These are phyloP conservation scores for Aspergillus costaricaensis DNA, from an alignment of 2,329 filamentous ascomycete species.

Conservation along the genomic window DNA sequence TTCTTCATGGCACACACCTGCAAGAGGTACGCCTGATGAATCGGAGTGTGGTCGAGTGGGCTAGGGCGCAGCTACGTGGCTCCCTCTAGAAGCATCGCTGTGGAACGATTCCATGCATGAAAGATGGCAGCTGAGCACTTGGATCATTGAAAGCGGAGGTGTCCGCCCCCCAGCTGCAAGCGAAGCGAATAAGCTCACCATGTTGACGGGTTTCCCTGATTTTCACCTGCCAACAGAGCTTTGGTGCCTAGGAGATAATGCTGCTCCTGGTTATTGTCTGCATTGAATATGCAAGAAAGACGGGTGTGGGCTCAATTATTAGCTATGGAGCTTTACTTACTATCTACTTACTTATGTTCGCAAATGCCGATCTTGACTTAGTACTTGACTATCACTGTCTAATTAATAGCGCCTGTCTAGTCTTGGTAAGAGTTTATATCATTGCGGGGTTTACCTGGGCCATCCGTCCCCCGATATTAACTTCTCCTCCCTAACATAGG, in stretches of 20 bases:
- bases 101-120: conserved; percentile 25
- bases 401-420: not conserved
- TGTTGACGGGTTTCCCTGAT: conserved; percentile 7
- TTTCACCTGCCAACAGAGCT: conserved; percentile 4
- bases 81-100: conserved; percentile 17
- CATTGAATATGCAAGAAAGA: conserved; percentile 5
- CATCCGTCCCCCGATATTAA: not conserved
- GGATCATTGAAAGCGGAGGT: conserved; percentile 12
- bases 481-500: not conserved
- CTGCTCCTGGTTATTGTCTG: not conserved
- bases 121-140: conserved; percentile 27
- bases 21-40: conserved; percentile 20
- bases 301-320: conserved; percentile 3
- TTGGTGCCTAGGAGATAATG: conserved; percentile 1
- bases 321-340: conserved; percentile 1
- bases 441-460: conserved; percentile 2
- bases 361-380: conserved; percentile 1
- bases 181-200: conserved; percentile 12
- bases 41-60: conserved; percentile 12
- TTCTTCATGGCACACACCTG: conserved; percentile 17
- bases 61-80: conserved; percentile 26
- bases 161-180: conserved; percentile 11
- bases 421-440: not conserved
- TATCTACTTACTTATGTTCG: not conserved
- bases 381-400: not conserved